Base-by-base conservation (phyloP, 306 rosid genomes). In the Gastrolobium villosum region DNA sequence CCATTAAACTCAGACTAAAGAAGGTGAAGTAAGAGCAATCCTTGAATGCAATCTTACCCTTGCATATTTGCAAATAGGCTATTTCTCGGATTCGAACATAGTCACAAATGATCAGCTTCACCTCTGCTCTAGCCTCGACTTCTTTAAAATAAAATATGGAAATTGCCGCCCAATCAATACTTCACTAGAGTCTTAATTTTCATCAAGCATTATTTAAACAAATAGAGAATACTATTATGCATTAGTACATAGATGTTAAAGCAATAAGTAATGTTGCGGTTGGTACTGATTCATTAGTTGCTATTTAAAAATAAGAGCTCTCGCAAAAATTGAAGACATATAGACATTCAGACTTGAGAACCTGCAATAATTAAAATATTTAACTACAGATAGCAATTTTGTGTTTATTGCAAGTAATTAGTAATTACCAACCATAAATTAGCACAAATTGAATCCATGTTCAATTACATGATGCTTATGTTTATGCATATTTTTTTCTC, bases 381-480 rank as follows among this genome's bases (percentile, higher is more conserved):
- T 11, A 20, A 76, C 40, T 65, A 55, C 36, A 54, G 31, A 53
- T 32, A 39, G 59, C 39, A 10, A 0, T 52, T 71, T 20, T 48
- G 11, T 30, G 15, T 10, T 44, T 34, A 34, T 36, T 43, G 35
- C 44, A 44, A 74, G 71, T 44, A 15, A 49, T 68, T 62, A 62
- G 69, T 34, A 30, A 52, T 65, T 56, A 66, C 48, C 36, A 70
- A n/a, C 49, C 41, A 63, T 26, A 54, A 9, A 49, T 13, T 31
- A 39, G 13, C 7, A 37, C 34, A 7, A 68, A 5, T 41, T 37
- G 57, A 52, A 56, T 40, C 11, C 44, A 13, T 44, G 32, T 34
- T 55, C 54, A 75, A 34, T 49, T 36, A 70, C 55, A 61, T 53
- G 13, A 77, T 65, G 56, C 7, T 35, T 31, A 70, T 48, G 63